A percentile compares a stretch with the other conserved stretches of the same genome.
Evolutionary conservation across 208 protist species (phyloP).

Genomic region (Wallacemonas collosoma): DNA sequence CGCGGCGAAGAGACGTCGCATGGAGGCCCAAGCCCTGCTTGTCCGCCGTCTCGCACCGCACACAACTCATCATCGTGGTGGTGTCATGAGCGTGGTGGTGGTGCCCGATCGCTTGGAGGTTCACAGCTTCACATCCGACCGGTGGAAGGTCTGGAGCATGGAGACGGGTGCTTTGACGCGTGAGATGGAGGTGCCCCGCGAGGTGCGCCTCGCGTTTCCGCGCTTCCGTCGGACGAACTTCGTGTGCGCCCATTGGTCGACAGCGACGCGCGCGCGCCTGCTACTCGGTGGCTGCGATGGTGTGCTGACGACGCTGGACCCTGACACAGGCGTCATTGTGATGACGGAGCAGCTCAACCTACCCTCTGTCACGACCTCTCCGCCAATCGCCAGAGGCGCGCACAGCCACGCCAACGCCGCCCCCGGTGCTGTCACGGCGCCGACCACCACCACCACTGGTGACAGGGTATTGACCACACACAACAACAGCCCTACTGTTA

Average conservation of each 20-base stretch:
- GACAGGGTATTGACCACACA: no score
- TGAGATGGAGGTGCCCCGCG: slow-evolving; percentile 39
- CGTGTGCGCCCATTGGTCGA: slow-evolving; percentile 68
- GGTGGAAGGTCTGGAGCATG: slow-evolving; percentile 68
- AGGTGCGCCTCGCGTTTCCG: slow-evolving; percentile 52
- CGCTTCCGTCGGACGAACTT: slow-evolving; percentile 37
- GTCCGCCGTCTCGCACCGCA: slow-evolving; percentile 36
- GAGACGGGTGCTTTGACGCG: slow-evolving; percentile 42
- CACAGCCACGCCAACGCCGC: background rate
- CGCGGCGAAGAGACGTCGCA: slow-evolving; percentile 5
- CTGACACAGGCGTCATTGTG: slow-evolving; percentile 43
- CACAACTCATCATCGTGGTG: slow-evolving; percentile 43
- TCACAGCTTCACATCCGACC: slow-evolving; percentile 70
- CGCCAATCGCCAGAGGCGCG: no score
- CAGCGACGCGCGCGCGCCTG: slow-evolving; percentile 48
- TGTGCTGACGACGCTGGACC: slow-evolving; percentile 68
- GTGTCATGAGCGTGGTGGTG: slow-evolving; percentile 45
- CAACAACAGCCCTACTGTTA: no score
- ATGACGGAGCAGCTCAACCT: slow-evolving; percentile 44
- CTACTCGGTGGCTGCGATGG: slow-evolving; percentile 64
- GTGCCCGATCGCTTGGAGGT: slow-evolving; percentile 34
- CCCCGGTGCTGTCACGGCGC: background rate
- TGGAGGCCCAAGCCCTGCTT: slow-evolving; percentile 17
- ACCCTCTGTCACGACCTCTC: background rate
- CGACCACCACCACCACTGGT: slow-evolving; percentile 8